Base-by-base conservation (phyloP, 1,284 basidiomycete species). In the Rhodotorula sp. region DNA sequence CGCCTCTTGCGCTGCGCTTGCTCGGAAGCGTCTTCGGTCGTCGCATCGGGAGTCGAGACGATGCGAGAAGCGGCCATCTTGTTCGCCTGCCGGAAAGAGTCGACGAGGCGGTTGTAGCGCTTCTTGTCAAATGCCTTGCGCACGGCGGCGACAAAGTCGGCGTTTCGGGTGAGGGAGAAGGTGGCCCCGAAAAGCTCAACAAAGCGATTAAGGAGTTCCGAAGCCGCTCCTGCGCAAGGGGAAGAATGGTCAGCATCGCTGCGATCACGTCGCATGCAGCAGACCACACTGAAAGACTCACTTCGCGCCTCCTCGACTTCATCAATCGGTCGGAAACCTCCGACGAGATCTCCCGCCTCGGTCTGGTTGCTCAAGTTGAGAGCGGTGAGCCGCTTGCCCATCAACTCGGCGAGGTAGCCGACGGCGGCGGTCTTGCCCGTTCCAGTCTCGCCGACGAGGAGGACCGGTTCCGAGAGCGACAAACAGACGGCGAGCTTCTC, bases 291-390 rank as follows among this genome's bases (percentile, higher is more conserved):
- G 10, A 43, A 14, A n/a, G 12, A 70, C 76, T 68, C 71, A 79
- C 79, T 66, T 48, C 76, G 66, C 5, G 77, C 75, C 65, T 79
- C 78, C 39, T 79, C 78, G 2, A 69, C 74, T 51, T 76, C 87
- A 81, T 99, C 94, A 3, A 99, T 85, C 16, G 97, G 97, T 80
- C 95, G 95, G 83, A 97, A 96, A 0, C 96, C 95, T 43, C 97
- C 97, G 4, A 99, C 84, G 23, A 99, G 84, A 81, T 99, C 97
- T 5, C 92, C 90, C 5, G 93, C 91, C 81, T 99, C 97, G 1
- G 95, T 97, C 83, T 99, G 97, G 79, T 97, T 95, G 3, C 93
- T 97, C 79, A 99, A 82, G 80, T 99, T 99, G 74, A 99, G 87
- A 0, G 93, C 93, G 57, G 93, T 87, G 57, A 99, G 85, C 0